Conservation (phyloP, 176 grass and related monocot species). For the Carex parvula region DNA sequence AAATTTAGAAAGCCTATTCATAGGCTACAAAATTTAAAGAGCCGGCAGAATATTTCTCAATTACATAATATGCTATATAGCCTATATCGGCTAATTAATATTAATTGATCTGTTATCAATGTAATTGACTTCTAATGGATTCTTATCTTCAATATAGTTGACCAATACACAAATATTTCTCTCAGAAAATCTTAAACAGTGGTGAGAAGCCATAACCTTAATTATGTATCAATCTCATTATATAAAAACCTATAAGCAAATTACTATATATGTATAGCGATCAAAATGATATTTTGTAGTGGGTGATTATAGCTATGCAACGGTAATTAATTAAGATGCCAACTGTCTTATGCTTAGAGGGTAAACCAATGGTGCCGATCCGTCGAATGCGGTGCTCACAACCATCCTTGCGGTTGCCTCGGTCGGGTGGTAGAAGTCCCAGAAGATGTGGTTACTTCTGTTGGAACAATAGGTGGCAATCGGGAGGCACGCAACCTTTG, state of each 20-base stretch:
- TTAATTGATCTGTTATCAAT: too few species aligned
- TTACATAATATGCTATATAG: too few species aligned
- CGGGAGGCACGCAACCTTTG: conserved; percentile 60
- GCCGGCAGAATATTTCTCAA: too few species aligned
- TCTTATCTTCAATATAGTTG: not conserved
- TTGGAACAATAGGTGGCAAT: conserved; percentile 60
- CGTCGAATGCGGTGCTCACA: conserved; percentile 37
- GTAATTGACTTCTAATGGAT: too few species aligned
- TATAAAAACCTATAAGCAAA: not conserved
- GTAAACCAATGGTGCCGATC: conserved; percentile 44
- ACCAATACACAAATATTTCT: not conserved
- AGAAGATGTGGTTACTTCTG: conserved; percentile 52
- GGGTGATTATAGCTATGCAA: not conserved
- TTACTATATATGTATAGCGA: not conserved
- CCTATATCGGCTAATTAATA: too few species aligned
- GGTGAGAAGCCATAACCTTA: not conserved
- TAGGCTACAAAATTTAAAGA: too few species aligned
- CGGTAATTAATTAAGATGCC: not conserved
- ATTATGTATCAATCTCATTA: not conserved
- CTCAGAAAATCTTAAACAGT: not conserved
- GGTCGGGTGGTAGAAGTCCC: conserved; percentile 83
- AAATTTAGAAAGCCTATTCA: too few species aligned
- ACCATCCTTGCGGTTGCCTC: conserved; percentile 56
- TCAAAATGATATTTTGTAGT: not conserved
- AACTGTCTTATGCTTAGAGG: conserved; percentile 58